Evolutionary conservation across 2,329 filamentous ascomycete species (phyloP).

Genomic region (Metarhizium anisopliae): DNA sequence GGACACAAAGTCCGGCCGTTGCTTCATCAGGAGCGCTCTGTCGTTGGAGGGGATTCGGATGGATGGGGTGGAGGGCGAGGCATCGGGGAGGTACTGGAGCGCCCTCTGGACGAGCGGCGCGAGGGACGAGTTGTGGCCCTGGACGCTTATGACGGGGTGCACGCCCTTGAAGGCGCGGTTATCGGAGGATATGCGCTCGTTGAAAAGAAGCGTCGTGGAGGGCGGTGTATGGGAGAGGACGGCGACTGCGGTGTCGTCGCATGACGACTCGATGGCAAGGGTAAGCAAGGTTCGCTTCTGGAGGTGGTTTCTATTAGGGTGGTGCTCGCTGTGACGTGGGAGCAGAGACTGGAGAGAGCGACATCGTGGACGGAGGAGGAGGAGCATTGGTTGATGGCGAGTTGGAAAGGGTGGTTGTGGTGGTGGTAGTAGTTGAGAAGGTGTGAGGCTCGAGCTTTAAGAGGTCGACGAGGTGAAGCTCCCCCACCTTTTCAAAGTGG

Average conservation of each 20-base stretch:
- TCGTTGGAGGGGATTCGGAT: neutral
- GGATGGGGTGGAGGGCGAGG: neutral
- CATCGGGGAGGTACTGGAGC: slow-evolving; percentile 39
- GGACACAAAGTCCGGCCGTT: slow-evolving; percentile 71
- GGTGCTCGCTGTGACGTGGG: neutral
- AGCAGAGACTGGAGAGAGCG: neutral
- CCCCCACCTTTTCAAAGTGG: no score
- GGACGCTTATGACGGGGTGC: slow-evolving; percentile 65
- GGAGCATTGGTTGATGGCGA: slow-evolving; percentile 2
- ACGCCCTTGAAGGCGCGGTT: slow-evolving; percentile 69
- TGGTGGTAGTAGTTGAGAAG: neutral
- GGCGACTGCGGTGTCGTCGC: slow-evolving; percentile 89
- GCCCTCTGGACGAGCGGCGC: slow-evolving; percentile 59
- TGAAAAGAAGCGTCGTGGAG: slow-evolving; percentile 58
- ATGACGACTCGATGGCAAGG: slow-evolving; percentile 75
- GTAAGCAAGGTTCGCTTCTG: slow-evolving; percentile 34
- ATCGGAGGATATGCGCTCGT: slow-evolving; percentile 74
- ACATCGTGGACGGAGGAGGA: slow-evolving; percentile 5
- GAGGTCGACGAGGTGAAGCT: no score
- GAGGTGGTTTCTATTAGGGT: neutral
- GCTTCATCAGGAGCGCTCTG: slow-evolving; percentile 7
- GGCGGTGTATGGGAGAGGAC: slow-evolving; percentile 53
- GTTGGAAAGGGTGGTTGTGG: neutral
- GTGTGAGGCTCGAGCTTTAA: no score
- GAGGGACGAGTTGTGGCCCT: slow-evolving; percentile 66